Evolutionary conservation across 257 asterid genomes (phyloP), one percentile per base, ranked within the genome.

Genomic region (Paraleonurus japonicus): DNA sequence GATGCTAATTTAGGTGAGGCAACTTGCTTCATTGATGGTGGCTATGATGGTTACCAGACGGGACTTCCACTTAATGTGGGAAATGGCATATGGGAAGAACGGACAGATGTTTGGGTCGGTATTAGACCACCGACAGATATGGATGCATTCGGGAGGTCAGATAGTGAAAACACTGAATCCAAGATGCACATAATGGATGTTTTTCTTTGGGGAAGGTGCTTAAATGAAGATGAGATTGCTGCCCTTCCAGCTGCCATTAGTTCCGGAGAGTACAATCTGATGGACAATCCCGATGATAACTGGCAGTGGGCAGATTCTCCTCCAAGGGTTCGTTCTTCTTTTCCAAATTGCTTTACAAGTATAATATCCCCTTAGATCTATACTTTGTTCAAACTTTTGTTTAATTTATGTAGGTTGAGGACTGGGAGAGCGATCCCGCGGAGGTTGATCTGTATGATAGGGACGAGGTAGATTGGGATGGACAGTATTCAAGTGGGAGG

Each of bases 291-390:
- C 22, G 97, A 92, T 78, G 99, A 95, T 79, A 86, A 89, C 82
- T 89, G 98, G 96, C 99, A 88, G 73, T 95, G 99, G 98, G 81
- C 93, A 19, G 98, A 90, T 84, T 92, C 99, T 75, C 98, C 99
- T 79, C 85, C 97, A 17, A 80, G 99, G 98, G 99, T 95, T 51
- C 48, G 93, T 74, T 33, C 67, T 69, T 53, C 19, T 58, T 58
- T 55, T 43, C 66, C 43, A 4, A 35, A 35, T 35, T 35, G 12
- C 43, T 35, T 35, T 35, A 35, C 66, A 3, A 15, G n/a, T 27
- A n/a, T 72, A 13, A 10, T 51, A 27, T 55, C 22, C 17, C 58
- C 9, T 39, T 5, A 7, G 9, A 7, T 33, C 1, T 59, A 54
- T 16, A 58, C 12, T 12, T 54, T 70, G 55, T 65, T 74, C 68